phyloP scores from a whole-genome alignment of 2,329 filamentous ascomycete genomes.

The Colletotrichum camelliae region DNA sequence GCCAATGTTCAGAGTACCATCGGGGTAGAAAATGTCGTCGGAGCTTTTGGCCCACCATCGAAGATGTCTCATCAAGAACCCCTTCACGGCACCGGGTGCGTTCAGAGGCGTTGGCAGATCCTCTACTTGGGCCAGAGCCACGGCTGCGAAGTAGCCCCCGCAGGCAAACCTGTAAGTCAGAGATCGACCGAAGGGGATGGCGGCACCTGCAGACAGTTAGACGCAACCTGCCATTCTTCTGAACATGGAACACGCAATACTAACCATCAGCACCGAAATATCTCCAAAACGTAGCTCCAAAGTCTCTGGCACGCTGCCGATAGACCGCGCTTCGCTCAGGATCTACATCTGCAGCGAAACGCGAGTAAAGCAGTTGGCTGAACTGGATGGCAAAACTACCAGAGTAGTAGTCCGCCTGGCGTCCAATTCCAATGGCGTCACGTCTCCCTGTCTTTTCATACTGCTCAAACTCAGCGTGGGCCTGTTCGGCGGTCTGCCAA shows the following conservation, averaged over 20 bases:
- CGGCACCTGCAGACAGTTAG: conserved; percentile 40
- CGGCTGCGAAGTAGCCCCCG: conserved; percentile 52
- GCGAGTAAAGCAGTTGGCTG: conserved; percentile 50
- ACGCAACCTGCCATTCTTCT: neutral
- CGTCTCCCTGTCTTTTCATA: conserved; percentile 24
- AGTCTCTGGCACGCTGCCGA: conserved; percentile 42
- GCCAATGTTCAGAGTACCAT: conserved; percentile 56
- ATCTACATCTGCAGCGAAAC: conserved; percentile 47
- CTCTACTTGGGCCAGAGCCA: conserved; percentile 45
- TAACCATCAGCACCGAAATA: conserved; percentile 53
- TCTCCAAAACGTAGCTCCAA: conserved; percentile 47
- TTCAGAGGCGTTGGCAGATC: conserved; percentile 40
- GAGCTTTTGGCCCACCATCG: conserved; percentile 52
- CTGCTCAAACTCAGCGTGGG: conserved; percentile 10
- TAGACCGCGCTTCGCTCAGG: conserved; percentile 40
- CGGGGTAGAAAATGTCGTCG: conserved; percentile 49
- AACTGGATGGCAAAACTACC: conserved; percentile 61
- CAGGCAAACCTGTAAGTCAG: conserved; percentile 58
- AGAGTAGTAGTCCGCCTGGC: conserved; percentile 58
- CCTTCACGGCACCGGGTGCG: conserved; percentile 47
- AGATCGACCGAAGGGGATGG: conserved; percentile 57
- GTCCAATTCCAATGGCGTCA: conserved; percentile 27
- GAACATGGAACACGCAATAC: neutral
- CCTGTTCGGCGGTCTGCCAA: conserved; percentile 37
- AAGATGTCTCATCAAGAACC: conserved; percentile 53